Evolutionary conservation across 176 grass and related monocot species (phyloP), one percentile per base, ranked within the genome.

Genomic region (Zea luxurians): DNA sequence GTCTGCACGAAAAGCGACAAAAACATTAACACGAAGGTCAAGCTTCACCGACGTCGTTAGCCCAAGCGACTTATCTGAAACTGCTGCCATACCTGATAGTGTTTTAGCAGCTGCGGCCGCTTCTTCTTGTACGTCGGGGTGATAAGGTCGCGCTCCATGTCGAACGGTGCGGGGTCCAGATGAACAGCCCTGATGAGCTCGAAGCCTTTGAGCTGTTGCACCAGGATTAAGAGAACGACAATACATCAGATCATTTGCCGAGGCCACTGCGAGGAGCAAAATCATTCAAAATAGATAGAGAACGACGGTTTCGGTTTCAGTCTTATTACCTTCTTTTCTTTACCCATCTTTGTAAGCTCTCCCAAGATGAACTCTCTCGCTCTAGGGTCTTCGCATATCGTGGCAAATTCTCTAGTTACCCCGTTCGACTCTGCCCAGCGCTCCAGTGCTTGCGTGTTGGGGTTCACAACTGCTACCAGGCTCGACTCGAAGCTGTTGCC

Each of bases 101-200:
- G 74, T 84, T 97, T 97, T 7, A 92, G 80, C 72, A 94, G 70
- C 75, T 97, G 94, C 10, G 89, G 91, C 48, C 94, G 82, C 68
- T 97, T 97, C 89, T 97, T 97, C 83, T 97, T 97, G 87, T 92
- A 97, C 10, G 94, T 97, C 4, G 94, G 94, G 59, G 91, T 97
- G 15, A 97, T 88, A 10, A 97, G 80, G 75, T 97, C 94, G 5
- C 91, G 94, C 36, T 97, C 94, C 80, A 97, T 83, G 59, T 97
- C 94, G 68, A 97, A 93, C 17, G 82, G 94, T 57, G 66, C 82
- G 0, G 91, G 89, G 48, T 97, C 94, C 4, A 97, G 91, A 83
- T 97, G 91, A 87, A 97, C 77, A 38, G 91, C 91, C 88, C 78
- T 93, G 73, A 97, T 73, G 76, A 97, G 66, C 79, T 97, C 94